Percentiles rank a stretch among this genome's conserved stretches.
Evolutionary conservation across 345 rosid genomes (phyloP).

Genomic region (Passiflora organensis): DNA sequence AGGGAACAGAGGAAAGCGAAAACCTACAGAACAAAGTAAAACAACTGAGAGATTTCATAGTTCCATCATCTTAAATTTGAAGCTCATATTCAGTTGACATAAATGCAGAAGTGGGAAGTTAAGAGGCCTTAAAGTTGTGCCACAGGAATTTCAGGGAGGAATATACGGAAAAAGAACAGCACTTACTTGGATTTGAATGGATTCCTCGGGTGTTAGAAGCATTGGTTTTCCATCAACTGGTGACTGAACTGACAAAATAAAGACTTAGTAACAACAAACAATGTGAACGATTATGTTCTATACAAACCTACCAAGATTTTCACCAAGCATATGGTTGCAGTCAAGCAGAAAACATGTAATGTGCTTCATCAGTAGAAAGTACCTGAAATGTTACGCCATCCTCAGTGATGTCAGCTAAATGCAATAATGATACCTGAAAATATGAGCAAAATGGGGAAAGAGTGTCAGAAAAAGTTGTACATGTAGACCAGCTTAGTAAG

Average conservation of each 20-base stretch:
- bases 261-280: slow-evolving; percentile 14
- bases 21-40: background rate
- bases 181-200: slow-evolving; percentile 75
- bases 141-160: background rate
- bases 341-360: background rate
- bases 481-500: too few species aligned
- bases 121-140: background rate
- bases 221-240: slow-evolving; percentile 79
- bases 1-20: background rate
- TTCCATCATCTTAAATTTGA: too few species aligned
- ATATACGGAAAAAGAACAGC: background rate
- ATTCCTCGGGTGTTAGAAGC: slow-evolving; percentile 85
- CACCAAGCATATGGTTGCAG: slow-evolving; percentile 2
- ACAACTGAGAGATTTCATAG: too few species aligned
- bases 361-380: background rate
- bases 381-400: slow-evolving; percentile 82
- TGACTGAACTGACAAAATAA: slow-evolving; percentile 46
- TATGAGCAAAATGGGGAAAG: background rate
- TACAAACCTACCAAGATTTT: background rate
- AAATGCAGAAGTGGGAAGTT: too few species aligned
- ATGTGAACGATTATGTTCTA: too few species aligned
- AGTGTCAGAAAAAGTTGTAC: background rate
- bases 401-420: slow-evolving; percentile 77
- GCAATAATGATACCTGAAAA: slow-evolving; percentile 66
- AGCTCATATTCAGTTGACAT: too few species aligned